Conservation (phyloP, 2,329 filamentous ascomycete genomes). For the Waltergamsia citrina region DNA sequence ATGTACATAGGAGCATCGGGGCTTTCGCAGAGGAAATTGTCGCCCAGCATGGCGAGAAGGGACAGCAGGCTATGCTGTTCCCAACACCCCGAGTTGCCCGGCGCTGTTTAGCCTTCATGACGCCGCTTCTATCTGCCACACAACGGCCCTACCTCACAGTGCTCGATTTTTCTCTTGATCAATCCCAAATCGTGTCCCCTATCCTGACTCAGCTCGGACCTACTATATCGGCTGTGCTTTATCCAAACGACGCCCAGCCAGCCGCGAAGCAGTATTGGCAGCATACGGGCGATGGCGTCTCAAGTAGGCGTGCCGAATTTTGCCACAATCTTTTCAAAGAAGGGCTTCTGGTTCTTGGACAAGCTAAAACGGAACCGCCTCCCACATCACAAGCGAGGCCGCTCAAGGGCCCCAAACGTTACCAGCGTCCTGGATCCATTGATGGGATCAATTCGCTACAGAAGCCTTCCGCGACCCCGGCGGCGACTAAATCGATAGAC, state of each 20-base stretch:
- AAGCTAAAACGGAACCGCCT: slow-evolving; percentile 8
- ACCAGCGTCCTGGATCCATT: slow-evolving; percentile 51
- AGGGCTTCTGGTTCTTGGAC: slow-evolving; percentile 39
- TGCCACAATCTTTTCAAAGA: slow-evolving; percentile 68
- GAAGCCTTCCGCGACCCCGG: slow-evolving; percentile 9
- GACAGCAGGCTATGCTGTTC: slow-evolving; percentile 72
- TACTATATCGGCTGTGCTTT: slow-evolving; percentile 61
- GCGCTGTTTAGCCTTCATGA: slow-evolving; percentile 68
- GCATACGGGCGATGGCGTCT: slow-evolving; percentile 86
- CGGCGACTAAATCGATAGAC: slow-evolving; percentile 11
- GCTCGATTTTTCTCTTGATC: slow-evolving; percentile 54
- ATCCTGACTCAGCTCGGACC: slow-evolving; percentile 47
- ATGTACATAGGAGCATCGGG: slow-evolving; percentile 76
- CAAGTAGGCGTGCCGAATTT: slow-evolving; percentile 85
- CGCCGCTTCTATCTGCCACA: slow-evolving; percentile 33
- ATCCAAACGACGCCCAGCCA: slow-evolving; percentile 54
- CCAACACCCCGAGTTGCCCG: slow-evolving; percentile 61
- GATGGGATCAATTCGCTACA: slow-evolving; percentile 17
- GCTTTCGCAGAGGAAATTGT: slow-evolving; percentile 62
- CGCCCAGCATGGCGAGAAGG: slow-evolving; percentile 48
- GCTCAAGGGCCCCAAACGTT: slow-evolving; percentile 68
- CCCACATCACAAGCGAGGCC: slow-evolving; percentile 20
- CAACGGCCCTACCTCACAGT: no score
- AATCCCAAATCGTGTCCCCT: slow-evolving; percentile 38
- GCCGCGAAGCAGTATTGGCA: slow-evolving; percentile 96